These are phyloP conservation scores for Choanephora cucurbitarum DNA, from an alignment of 371 early-diverging fungal species.

Conservation along the genomic window DNA sequence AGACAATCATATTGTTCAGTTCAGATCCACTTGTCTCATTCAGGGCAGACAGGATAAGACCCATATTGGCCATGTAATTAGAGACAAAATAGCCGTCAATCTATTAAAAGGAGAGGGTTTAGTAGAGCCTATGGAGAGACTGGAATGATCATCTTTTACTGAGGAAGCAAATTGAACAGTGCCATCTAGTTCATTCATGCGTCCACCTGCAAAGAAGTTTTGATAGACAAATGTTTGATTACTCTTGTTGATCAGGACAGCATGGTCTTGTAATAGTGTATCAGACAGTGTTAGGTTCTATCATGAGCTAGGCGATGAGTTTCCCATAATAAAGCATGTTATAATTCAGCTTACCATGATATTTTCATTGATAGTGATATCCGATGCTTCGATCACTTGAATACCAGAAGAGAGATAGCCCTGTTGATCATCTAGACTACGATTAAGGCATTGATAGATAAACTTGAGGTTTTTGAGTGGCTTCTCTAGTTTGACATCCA, in stretches of 20 bases:
- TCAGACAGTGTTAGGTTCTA: conserved; percentile 49
- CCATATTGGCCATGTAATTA: conserved; percentile 47
- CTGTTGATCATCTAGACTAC: conserved; percentile 30
- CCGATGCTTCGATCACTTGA: conserved; percentile 35
- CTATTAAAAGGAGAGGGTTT: too few relatives aligned
- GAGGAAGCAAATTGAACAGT: conserved; percentile 47
- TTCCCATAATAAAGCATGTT: too few relatives aligned
- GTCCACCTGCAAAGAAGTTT: conserved; percentile 51
- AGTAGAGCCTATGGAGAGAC: too few relatives aligned
- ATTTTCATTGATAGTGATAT: conserved; percentile 44
- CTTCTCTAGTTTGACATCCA: conserved; percentile 19
- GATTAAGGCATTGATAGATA: conserved; percentile 27
- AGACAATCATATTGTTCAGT: conserved; percentile 42
- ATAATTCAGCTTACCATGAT: conserved; percentile 33
- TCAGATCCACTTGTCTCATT: conserved; percentile 40
- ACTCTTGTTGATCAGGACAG: conserved; percentile 35
- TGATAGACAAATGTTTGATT: conserved; percentile 47
- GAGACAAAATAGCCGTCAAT: conserved; percentile 45
- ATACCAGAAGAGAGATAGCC: conserved; percentile 46
- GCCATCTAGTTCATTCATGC: conserved; percentile 46
- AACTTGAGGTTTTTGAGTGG: conserved; percentile 27
- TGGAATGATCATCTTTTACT: too few relatives aligned
- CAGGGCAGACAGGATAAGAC: conserved; percentile 47
- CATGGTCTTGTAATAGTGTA: conserved; percentile 43
- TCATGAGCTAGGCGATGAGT: too few relatives aligned